Evolutionary conservation across 176 grass and related monocot species (phyloP), one percentile per base, ranked within the genome.

Genomic region (Thinopyrum elongatum): DNA sequence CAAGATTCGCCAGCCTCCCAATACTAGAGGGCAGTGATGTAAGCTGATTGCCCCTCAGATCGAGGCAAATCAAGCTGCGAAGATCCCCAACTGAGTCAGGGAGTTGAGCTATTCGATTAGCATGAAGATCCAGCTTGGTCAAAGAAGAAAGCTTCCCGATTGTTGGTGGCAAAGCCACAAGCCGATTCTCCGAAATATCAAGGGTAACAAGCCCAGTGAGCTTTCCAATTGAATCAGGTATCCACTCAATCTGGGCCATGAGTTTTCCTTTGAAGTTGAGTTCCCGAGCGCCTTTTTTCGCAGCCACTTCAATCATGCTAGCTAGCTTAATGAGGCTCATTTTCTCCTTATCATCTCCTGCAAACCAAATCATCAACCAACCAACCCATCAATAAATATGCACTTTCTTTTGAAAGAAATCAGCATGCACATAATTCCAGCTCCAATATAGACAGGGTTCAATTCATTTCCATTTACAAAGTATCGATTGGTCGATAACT

Each of bases 151-250:
- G 97, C 78, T 66, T 88, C 68, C 97, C 94, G 39, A 97, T 91
- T 29, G 87, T 80, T n/a, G 87, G 69, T 23, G 97, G 97, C 79
- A 99, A 88, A 59, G 82, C 76, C 79, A 90, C 74, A 10, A 99
- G 71, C 57, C 73, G 85, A 68, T 99, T 99, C 57, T 99, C 92
- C 0, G 97, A 96, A 70, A 99, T 80, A 84, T 99, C 92, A 69
- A 99, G 92, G 68, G 89, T 88, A n/a, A 92, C 86, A 34, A 99
- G 88, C 61, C 55, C 76, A 91, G 78, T 93, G 22, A 99, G 90
- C 85, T 99, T 99, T 77, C 94, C 94, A 31, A 99, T 89, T 60
- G 97, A 99, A 90, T 96, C 97, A 64, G 97, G 97, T 42, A 99
- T 69, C 94, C 94, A 99, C 80, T 99, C 97, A n/a, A 99, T 94